phyloP scores from a whole-genome alignment of 257 asterid genomes.

The Solanum chaucha region DNA sequence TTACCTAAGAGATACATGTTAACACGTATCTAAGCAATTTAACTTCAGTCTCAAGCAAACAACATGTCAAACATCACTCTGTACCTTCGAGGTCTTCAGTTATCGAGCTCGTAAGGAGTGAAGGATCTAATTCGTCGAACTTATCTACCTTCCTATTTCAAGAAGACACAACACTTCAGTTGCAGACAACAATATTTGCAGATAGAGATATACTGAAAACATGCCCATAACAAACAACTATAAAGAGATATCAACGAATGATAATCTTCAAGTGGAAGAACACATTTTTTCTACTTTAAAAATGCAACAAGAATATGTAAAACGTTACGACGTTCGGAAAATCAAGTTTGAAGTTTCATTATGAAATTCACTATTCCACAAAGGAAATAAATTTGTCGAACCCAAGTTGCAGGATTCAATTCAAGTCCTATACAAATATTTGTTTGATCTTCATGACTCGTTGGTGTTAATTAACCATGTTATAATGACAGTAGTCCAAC shows the following conservation, averaged over 20 bases:
- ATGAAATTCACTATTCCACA: background rate
- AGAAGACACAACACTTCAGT: background rate
- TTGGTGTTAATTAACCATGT: too few species aligned
- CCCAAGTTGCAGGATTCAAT: background rate
- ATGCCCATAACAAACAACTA: background rate
- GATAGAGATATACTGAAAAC: background rate
- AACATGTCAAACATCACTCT: slow-evolving; percentile 12
- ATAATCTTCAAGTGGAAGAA: background rate
- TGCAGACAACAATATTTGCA: background rate
- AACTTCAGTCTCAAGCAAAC: background rate
- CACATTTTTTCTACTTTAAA: background rate
- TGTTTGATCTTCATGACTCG: too few species aligned
- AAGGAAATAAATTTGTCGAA: too few species aligned
- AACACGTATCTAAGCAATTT: background rate
- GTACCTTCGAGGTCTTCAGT: slow-evolving; percentile 32
- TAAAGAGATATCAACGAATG: background rate
- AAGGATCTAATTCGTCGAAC: slow-evolving; percentile 28
- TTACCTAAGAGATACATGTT: too few species aligned
- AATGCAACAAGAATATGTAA: background rate
- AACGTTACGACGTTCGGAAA: background rate
- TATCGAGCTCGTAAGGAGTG: slow-evolving; percentile 17
- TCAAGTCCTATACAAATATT: background rate
- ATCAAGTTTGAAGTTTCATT: background rate
- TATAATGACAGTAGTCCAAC: too few species aligned
- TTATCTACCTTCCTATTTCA: slow-evolving; percentile 22